Percentiles rank a stretch among this genome's conserved stretches.
Evolutionary conservation across 2,329 filamentous ascomycete species (phyloP).

Genomic region (Beauveria rudraprayagi): DNA sequence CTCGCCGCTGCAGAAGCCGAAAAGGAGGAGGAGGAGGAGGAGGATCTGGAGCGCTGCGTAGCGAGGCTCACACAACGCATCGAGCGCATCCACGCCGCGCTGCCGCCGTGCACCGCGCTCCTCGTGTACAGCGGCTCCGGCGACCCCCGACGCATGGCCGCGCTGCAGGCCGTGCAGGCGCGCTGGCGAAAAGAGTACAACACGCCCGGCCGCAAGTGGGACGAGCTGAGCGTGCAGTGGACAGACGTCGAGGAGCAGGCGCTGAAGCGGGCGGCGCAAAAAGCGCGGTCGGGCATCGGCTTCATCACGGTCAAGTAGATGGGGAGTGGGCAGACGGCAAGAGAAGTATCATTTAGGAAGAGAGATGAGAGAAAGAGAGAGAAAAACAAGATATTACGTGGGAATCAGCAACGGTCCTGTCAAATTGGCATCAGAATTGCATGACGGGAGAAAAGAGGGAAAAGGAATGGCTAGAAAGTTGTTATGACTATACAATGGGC

Average conservation of each 20-base stretch:
- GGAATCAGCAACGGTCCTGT: neutral
- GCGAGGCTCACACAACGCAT: conserved; percentile 40
- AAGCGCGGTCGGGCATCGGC: conserved; percentile 53
- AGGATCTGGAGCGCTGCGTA: conserved; percentile 38
- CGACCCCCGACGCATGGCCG: conserved; percentile 58
- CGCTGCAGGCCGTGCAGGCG: conserved; percentile 50
- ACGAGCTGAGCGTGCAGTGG: conserved; percentile 59
- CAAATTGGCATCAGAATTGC: neutral
- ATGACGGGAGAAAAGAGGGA: neutral
- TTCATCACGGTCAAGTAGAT: conserved; percentile 57
- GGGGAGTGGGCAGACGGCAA: too few relatives aligned
- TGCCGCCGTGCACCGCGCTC: conserved; percentile 58
- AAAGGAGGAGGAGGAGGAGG: conserved; percentile 12
- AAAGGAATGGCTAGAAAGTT: neutral
- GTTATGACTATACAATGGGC: neutral
- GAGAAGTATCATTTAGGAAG: too few relatives aligned
- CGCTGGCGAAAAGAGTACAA: conserved; percentile 59
- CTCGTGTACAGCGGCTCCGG: conserved; percentile 59
- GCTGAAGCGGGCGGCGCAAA: conserved; percentile 46
- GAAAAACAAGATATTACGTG: neutral
- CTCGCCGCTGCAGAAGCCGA: conserved; percentile 25
- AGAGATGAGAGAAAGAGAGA: neutral
- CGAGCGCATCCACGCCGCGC: conserved; percentile 44
- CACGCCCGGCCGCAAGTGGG: conserved; percentile 55
- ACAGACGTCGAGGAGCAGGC: conserved; percentile 59